These are phyloP conservation scores for Vitis rupestris DNA, from an alignment of 164 flowering plant genomes.

Conservation along the genomic window DNA sequence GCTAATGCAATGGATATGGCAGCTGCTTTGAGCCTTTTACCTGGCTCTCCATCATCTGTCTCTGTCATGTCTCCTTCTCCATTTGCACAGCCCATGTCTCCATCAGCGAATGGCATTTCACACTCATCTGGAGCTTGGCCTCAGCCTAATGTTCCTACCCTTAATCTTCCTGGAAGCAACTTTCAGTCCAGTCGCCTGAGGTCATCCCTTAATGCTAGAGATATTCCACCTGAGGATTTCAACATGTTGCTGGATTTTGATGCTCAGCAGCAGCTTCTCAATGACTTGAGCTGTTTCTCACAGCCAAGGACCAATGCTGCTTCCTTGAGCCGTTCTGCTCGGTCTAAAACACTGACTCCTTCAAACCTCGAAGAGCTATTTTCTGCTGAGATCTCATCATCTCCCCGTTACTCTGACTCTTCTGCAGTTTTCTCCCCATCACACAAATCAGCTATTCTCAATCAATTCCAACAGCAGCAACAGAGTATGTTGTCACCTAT, in stretches of 20 bases:
- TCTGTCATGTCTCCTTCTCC: slow-evolving; percentile 73
- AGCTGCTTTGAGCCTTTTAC: slow-evolving; percentile 30
- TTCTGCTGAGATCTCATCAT: slow-evolving; percentile 49
- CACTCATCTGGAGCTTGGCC: slow-evolving; percentile 70
- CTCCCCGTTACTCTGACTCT: slow-evolving; percentile 70
- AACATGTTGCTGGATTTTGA: slow-evolving; percentile 57
- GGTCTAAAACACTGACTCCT: slow-evolving; percentile 58
- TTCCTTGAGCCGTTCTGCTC: slow-evolving; percentile 51
- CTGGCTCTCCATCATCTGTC: slow-evolving; percentile 74
- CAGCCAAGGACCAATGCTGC: slow-evolving; percentile 41
- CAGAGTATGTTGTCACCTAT: slow-evolving; percentile 79
- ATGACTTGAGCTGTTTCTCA: slow-evolving; percentile 54
- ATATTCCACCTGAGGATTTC: slow-evolving; percentile 55
- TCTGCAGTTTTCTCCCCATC: slow-evolving; percentile 67
- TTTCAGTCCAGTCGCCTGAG: slow-evolving; percentile 87
- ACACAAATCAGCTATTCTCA: slow-evolving; percentile 70
- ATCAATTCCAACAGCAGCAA: slow-evolving; percentile 84
- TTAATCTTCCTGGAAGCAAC: slow-evolving; percentile 90
- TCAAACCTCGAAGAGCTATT: slow-evolving; percentile 85
- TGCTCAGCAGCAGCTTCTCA: slow-evolving; percentile 57
- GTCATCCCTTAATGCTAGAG: slow-evolving; percentile 85
- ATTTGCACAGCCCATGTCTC: slow-evolving; percentile 88
- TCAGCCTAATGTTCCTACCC: slow-evolving; percentile 74
- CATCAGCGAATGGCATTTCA: slow-evolving; percentile 61
- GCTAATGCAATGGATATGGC: slow-evolving; percentile 66